Conservation (phyloP, 2,329 filamentous ascomycete species). For the Drechslerella stenobrocha region DNA sequence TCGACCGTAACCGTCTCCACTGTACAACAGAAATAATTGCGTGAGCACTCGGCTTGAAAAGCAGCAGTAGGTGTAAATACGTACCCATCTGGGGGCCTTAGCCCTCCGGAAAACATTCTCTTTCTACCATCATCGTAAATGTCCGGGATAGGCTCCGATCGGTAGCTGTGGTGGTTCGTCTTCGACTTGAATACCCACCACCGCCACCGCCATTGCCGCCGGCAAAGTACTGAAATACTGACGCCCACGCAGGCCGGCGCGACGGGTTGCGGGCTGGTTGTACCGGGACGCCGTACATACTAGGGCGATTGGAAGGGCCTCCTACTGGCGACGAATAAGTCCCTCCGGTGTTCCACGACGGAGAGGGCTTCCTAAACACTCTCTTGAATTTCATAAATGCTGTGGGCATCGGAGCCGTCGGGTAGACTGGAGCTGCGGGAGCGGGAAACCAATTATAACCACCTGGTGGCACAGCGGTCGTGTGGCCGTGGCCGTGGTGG, state of each 20-base stretch:
- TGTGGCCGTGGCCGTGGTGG: slow-evolving; percentile 2
- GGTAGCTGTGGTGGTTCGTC: slow-evolving; percentile 1
- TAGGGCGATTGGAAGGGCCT: neutral
- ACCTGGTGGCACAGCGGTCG: neutral
- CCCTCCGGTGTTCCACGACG: slow-evolving; percentile 2
- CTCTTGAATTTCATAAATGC: slow-evolving; percentile 35
- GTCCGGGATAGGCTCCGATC: slow-evolving; percentile 9
- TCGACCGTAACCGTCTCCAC: slow-evolving; percentile 34
- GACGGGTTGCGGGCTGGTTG: slow-evolving; percentile 1
- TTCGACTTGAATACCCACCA: slow-evolving; percentile 9
- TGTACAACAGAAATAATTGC: neutral
- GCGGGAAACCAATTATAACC: slow-evolving; percentile 7
- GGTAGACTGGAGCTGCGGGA: slow-evolving; percentile 14
- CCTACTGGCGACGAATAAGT: slow-evolving; percentile 9
- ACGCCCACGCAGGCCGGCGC: slow-evolving; percentile 16
- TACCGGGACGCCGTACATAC: slow-evolving; percentile 19
- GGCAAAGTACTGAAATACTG: slow-evolving; percentile 22
- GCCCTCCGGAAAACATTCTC: slow-evolving; percentile 1
- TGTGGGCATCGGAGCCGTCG: slow-evolving; percentile 11
- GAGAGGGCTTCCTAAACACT: slow-evolving; percentile 16
- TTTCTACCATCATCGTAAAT: slow-evolving; percentile 5
- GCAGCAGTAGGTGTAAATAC: neutral
- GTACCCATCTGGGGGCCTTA: slow-evolving; percentile 35
- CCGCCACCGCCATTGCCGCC: slow-evolving; percentile 8
- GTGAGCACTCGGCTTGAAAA: neutral